Percentiles rank a stretch among this genome's conserved stretches.
These are phyloP conservation scores for Claviceps africana DNA, from an alignment of 2,329 filamentous ascomycete species.

Conservation along the genomic window DNA sequence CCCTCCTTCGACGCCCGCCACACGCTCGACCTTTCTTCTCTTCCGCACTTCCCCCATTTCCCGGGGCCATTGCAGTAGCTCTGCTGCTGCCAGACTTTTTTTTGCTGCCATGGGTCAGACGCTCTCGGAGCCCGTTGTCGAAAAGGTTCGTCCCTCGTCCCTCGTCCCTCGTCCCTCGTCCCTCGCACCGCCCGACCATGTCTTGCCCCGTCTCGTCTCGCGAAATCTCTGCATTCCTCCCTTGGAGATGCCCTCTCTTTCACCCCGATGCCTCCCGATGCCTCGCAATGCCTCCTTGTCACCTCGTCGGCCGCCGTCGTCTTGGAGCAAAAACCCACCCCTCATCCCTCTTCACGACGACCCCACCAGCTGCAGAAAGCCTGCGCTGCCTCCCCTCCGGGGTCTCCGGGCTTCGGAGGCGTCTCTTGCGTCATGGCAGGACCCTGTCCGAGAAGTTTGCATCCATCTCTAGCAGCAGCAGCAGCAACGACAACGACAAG, in stretches of 20 bases:
- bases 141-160: conserved; percentile 56
- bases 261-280: background rate
- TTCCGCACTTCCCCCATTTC: conserved; percentile 6
- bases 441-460: too few species aligned
- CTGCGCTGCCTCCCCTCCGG: background rate
- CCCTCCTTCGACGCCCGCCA: conserved; percentile 2
- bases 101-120: conserved; percentile 77
- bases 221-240: background rate
- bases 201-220: background rate
- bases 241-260: background rate
- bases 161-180: background rate
- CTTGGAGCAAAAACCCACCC: background rate
- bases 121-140: conserved; percentile 94
- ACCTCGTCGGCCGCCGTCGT: background rate
- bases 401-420: background rate
- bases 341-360: conserved; percentile 1
- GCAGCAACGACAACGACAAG: background rate
- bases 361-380: background rate
- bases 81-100: conserved; percentile 14
- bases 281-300: background rate
- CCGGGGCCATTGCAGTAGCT: conserved; percentile 12
- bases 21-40: conserved; percentile 1
- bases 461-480: too few species aligned
- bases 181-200: background rate
- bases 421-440: conserved; percentile 1